Conservation (phyloP, 2,329 filamentous ascomycete genomes). For the Coleophoma cylindrospora region DNA sequence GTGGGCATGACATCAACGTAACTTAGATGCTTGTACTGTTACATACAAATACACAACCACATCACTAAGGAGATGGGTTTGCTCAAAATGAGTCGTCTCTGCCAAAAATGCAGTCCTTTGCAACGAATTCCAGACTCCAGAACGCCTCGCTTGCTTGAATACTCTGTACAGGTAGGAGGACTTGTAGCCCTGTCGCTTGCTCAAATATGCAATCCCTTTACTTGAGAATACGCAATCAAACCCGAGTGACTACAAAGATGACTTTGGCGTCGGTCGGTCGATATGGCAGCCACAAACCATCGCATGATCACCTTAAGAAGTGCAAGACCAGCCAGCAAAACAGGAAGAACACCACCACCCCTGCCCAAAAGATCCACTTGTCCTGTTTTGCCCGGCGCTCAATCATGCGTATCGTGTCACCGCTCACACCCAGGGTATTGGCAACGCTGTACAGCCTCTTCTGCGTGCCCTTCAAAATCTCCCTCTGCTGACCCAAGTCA, state of each 20-base stretch:
- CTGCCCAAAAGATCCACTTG: slow-evolving; percentile 95
- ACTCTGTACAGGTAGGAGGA: slow-evolving; percentile 1
- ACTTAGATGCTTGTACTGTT: too few relatives aligned
- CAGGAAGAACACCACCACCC: slow-evolving; percentile 78
- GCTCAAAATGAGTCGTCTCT: too few relatives aligned
- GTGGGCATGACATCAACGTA: too few relatives aligned
- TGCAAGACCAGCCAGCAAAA: slow-evolving; percentile 93
- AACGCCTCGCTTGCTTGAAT: slow-evolving; percentile 15
- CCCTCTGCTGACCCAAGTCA: slow-evolving; percentile 82
- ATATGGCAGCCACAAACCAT: background rate
- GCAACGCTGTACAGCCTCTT: slow-evolving; percentile 85
- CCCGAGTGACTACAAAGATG: too few relatives aligned
- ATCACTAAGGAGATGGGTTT: too few relatives aligned
- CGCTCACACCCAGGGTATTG: slow-evolving; percentile 88
- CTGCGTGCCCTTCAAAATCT: slow-evolving; percentile 94
- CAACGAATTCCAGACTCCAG: slow-evolving; percentile 4
- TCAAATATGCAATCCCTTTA: too few relatives aligned
- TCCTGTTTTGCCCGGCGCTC: slow-evolving; percentile 88
- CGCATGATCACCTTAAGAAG: slow-evolving; percentile 57
- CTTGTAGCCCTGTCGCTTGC: too few relatives aligned
- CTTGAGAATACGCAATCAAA: too few relatives aligned
- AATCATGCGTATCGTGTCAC: slow-evolving; percentile 96
- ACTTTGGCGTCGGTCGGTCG: background rate
- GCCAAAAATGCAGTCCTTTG: too few relatives aligned
- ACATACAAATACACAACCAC: too few relatives aligned